Percentiles rank a stretch among this genome's conserved stretches.
Conservation (phyloP, 179 eudicot genomes). For the Amaranthus tricolor region DNA sequence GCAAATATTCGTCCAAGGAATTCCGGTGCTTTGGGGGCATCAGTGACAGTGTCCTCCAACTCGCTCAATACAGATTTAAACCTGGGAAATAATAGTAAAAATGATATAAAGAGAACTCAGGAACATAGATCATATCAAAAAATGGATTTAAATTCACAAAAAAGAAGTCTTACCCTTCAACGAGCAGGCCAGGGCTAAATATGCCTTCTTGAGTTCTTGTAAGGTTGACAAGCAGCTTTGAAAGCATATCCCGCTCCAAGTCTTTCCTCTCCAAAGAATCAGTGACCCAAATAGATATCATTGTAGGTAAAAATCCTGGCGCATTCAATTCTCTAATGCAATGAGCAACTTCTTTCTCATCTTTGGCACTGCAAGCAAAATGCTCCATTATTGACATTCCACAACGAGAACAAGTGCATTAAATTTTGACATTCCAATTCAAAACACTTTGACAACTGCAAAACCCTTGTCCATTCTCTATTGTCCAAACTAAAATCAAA, state of each 20-base stretch:
- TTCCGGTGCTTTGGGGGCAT: conserved; percentile 89
- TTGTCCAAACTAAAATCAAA: too few species aligned
- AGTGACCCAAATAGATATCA: conserved; percentile 75
- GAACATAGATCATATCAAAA: background rate
- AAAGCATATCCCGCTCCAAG: conserved; percentile 65
- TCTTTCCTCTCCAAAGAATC: conserved; percentile 97
- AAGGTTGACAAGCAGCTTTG: conserved; percentile 71
- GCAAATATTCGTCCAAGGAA: conserved; percentile 74
- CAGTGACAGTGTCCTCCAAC: conserved; percentile 81
- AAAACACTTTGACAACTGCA: too few species aligned
- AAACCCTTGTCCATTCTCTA: too few species aligned
- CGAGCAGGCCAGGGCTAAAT: conserved; percentile 55
- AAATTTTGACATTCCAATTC: too few species aligned
- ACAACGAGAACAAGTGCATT: background rate
- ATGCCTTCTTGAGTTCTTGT: conserved; percentile 48
- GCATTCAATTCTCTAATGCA: conserved; percentile 84
- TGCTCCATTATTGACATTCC: background rate
- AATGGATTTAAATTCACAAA: background rate
- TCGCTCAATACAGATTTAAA: conserved; percentile 63
- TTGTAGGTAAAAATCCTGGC: conserved; percentile 66
- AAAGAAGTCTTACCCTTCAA: conserved; percentile 58
- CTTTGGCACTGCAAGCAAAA: conserved; percentile 66
- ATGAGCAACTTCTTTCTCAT: conserved; percentile 76
- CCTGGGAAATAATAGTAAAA: conserved; percentile 34
- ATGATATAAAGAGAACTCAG: background rate